phyloP scores from a whole-genome alignment of 176 grass and related monocot genomes.

The Dactylis glomerata region DNA sequence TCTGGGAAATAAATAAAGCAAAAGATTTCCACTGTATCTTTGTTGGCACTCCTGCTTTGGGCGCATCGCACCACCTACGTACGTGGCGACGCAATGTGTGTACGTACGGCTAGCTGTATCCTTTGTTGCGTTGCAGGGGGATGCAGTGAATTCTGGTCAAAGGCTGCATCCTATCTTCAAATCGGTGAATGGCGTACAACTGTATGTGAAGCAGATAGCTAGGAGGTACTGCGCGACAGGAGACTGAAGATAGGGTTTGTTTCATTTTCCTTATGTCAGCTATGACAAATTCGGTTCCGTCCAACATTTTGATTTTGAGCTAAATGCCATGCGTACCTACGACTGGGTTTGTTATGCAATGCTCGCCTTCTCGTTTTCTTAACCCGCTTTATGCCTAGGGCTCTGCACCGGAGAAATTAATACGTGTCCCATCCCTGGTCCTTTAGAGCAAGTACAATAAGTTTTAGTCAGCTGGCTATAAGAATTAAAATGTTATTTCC shows the following conservation, averaged over 20 bases:
- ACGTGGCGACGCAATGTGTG: neutral
- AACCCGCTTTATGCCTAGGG: neutral
- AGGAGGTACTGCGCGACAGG: neutral
- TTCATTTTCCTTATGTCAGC: constrained; percentile 36
- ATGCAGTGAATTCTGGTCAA: constrained; percentile 23
- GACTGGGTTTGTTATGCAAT: neutral
- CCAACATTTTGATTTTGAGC: constrained; percentile 9
- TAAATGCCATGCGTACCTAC: neutral
- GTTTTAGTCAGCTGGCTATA: too few relatives aligned
- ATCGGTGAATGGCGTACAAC: constrained; percentile 26
- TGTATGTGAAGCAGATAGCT: neutral
- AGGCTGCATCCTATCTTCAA: too few relatives aligned
- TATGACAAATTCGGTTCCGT: constrained; percentile 5
- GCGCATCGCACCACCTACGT: neutral
- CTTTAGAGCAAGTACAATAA: too few relatives aligned
- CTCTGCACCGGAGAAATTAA: neutral
- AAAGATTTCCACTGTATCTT: neutral
- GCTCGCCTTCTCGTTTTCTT: neutral
- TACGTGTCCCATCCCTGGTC: neutral
- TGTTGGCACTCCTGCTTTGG: neutral
- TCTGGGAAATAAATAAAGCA: neutral
- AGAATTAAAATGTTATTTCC: too few relatives aligned
- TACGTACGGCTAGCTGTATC: neutral
- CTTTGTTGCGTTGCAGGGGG: constrained; percentile 32
- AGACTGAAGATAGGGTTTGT: constrained; percentile 12